phyloP scores from a whole-genome alignment of 371 early-diverging fungal species.

The Dichotomocladium elegans region DNA sequence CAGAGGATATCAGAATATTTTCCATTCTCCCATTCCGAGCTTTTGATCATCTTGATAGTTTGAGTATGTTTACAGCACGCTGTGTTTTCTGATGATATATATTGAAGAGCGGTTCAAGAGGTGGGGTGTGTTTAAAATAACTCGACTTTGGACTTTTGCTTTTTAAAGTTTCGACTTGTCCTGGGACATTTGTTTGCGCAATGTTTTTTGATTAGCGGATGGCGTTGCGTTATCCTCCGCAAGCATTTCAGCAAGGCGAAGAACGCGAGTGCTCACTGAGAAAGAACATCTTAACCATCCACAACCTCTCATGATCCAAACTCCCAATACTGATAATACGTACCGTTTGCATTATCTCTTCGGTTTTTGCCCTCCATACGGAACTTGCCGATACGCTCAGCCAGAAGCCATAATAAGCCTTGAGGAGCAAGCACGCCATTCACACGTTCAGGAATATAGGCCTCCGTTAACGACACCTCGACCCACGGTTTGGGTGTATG shows the following conservation, averaged over 20 bases:
- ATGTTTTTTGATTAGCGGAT: constrained; percentile 15
- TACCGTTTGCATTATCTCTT: constrained; percentile 81
- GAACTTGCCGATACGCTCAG: constrained; percentile 47
- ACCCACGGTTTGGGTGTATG: constrained; percentile 41
- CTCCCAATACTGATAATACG: not conserved
- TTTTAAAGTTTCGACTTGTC: constrained; percentile 11
- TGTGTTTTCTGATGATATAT: no score
- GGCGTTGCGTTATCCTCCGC: constrained; percentile 16
- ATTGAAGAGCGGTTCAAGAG: no score
- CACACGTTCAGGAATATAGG: constrained; percentile 53
- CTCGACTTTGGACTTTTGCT: no score
- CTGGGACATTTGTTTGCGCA: constrained; percentile 6
- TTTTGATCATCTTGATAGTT: no score
- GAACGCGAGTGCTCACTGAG: constrained; percentile 21
- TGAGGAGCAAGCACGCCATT: constrained; percentile 53
- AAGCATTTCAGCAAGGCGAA: constrained; percentile 17
- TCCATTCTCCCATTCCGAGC: no score
- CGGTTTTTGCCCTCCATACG: constrained; percentile 48
- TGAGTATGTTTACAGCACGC: no score
- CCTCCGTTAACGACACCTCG: constrained; percentile 50
- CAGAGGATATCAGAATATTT: no score
- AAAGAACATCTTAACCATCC: not conserved
- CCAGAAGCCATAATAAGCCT: constrained; percentile 77
- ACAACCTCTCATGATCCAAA: not conserved
- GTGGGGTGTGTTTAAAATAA: no score